phyloP scores from a whole-genome alignment of 2,329 filamentous ascomycete genomes.

The Exophiala calicioides region DNA sequence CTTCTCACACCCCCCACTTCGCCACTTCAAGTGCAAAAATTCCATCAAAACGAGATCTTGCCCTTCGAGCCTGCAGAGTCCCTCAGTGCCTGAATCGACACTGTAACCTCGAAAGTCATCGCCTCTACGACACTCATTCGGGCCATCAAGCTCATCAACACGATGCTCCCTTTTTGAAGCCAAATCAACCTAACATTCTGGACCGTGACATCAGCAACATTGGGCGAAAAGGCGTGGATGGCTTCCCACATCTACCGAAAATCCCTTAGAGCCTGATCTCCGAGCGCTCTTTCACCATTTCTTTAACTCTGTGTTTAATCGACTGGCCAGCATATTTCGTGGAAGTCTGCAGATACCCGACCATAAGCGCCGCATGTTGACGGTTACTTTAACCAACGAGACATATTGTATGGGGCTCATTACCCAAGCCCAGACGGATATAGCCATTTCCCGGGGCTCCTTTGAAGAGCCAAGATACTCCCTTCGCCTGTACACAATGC shows the following conservation, averaged over 20 bases:
- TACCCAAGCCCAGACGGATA: constrained; percentile 14
- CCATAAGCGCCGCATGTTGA: constrained; percentile 11
- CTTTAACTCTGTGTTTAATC: constrained; percentile 12
- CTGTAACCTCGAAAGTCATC: constrained; percentile 9
- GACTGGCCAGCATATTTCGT: constrained; percentile 11
- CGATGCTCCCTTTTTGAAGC: constrained; percentile 1
- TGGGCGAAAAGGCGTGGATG: constrained; percentile 10
- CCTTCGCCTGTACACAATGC: constrained; percentile 6
- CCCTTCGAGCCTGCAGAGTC: constrained; percentile 2
- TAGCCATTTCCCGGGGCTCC: constrained; percentile 2
- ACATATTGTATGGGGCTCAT: constrained; percentile 15
- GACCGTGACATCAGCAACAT: not conserved
- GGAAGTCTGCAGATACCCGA: constrained; percentile 1
- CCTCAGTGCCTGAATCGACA: constrained; percentile 8
- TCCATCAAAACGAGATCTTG: not conserved
- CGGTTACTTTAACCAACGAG: not conserved
- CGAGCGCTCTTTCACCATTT: constrained; percentile 14
- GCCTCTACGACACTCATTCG: constrained; percentile 2
- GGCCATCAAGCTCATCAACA: not conserved
- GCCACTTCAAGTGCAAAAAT: not conserved
- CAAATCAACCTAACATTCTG: not conserved
- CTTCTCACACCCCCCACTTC: constrained; percentile 1
- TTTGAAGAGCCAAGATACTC: constrained; percentile 6
- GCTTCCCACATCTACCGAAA: constrained; percentile 3
- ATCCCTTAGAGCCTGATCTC: constrained; percentile 3